phyloP scores from a whole-genome alignment of 2,329 filamentous ascomycete species.

The Daldinia sp. region DNA sequence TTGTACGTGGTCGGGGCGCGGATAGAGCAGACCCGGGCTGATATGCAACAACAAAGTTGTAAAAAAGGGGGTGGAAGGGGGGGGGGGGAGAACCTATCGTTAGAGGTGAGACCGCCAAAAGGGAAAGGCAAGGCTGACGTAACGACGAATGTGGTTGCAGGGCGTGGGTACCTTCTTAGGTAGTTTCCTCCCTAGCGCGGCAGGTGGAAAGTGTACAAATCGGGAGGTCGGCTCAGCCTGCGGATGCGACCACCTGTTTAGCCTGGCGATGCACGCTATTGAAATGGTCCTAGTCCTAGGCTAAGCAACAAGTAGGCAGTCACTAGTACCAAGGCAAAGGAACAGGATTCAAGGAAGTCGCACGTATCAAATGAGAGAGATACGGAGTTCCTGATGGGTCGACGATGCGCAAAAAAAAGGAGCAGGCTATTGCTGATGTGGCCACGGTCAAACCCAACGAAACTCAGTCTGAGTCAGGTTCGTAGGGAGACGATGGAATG shows the following conservation, averaged over 20 bases:
- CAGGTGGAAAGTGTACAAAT: constrained; percentile 34
- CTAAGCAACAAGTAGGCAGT: constrained; percentile 15
- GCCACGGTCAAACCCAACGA: constrained; percentile 53
- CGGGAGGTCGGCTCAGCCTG: constrained; percentile 38
- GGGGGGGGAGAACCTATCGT: constrained; percentile 32
- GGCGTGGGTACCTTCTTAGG: constrained; percentile 11
- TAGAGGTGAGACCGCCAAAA: constrained; percentile 47
- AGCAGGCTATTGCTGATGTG: constrained; percentile 51
- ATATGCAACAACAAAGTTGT: constrained; percentile 28
- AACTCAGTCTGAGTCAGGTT: constrained; percentile 53
- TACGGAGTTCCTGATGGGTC: constrained; percentile 40
- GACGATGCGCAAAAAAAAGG: constrained; percentile 44
- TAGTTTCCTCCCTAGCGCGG: constrained; percentile 27
- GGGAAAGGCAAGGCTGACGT: constrained; percentile 52
- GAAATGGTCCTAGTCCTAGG: constrained; percentile 31
- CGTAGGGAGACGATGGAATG: constrained; percentile 43
- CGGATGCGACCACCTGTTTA: constrained; percentile 39
- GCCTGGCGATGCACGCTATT: constrained; percentile 31
- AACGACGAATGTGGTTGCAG: constrained; percentile 40
- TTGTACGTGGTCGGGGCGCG: constrained; percentile 44
- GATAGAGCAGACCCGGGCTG: constrained; percentile 37
- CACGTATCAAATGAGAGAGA: constrained; percentile 33
- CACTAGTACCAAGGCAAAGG: constrained; percentile 35
- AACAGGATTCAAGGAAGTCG: constrained; percentile 32
- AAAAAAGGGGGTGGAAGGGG: constrained; percentile 32